phyloP scores from a whole-genome alignment of 1,284 basidiomycete species.

The Moniliella sp. region DNA sequence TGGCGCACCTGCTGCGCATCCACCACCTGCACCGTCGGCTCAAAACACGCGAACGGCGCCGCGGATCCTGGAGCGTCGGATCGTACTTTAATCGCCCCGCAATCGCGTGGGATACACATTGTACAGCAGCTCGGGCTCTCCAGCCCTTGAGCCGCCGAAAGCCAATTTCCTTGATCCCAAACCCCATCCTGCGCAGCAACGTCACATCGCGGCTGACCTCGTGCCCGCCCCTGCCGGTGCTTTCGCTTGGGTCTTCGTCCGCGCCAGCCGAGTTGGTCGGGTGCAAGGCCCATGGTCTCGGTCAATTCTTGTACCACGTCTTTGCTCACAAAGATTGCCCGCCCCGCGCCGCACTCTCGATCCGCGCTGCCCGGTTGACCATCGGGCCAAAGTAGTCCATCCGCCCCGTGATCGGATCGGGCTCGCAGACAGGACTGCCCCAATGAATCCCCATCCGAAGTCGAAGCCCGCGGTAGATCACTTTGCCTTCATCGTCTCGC shows the following conservation, averaged over 20 bases:
- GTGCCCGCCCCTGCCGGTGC: conserved; percentile 13
- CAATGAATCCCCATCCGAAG: conserved; percentile 96
- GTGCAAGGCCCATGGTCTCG: conserved; percentile 13
- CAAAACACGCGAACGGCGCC: conserved; percentile 29
- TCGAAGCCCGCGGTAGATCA: conserved; percentile 69
- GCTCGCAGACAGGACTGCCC: conserved; percentile 70
- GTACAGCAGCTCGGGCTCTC: conserved; percentile 57
- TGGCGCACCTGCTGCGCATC: conserved; percentile 56
- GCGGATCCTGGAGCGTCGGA: conserved; percentile 35
- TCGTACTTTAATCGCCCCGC: conserved; percentile 46
- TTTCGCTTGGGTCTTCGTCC: conserved; percentile 8
- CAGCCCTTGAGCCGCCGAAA: conserved; percentile 82
- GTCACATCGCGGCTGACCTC: conserved; percentile 41
- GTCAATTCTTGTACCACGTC: conserved; percentile 43
- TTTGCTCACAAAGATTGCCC: conserved; percentile 83
- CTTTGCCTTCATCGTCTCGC: conserved; percentile 46
- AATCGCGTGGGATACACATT: conserved; percentile 61
- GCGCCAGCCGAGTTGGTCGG: conserved; percentile 14
- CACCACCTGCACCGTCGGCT: conserved; percentile 43
- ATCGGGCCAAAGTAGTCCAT: conserved; percentile 51
- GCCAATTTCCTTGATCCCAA: conserved; percentile 56
- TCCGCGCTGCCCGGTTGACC: conserved; percentile 50
- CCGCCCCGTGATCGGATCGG: conserved; percentile 73
- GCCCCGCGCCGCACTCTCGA: conserved; percentile 62
- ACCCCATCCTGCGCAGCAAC: conserved; percentile 52